These are phyloP conservation scores for Adansonia grandidieri DNA, from an alignment of 441 rosid genomes.

Conservation along the genomic window DNA sequence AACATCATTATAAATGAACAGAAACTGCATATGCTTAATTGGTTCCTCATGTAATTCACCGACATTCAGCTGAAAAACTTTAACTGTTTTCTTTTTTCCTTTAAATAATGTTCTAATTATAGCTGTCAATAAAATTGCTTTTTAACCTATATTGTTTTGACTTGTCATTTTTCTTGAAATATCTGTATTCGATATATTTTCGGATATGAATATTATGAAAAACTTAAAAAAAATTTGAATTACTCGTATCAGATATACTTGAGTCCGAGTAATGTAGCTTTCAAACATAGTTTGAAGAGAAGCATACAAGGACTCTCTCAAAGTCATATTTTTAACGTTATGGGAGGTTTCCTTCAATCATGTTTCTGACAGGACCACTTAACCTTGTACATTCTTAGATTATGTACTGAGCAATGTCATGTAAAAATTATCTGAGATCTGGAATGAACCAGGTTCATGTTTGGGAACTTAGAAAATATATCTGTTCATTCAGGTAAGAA, in stretches of 20 bases:
- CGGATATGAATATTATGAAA: no score
- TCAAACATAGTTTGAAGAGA: neutral
- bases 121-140: neutral
- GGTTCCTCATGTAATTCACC: neutral
- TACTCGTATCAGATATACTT: no score
- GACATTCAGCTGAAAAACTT: neutral
- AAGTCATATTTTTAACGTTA: neutral
- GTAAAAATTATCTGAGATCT: neutral
- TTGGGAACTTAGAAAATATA: neutral
- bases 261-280: no score
- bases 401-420: neutral
- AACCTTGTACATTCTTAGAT: neutral
- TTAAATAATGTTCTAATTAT: neutral
- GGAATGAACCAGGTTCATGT: neutral
- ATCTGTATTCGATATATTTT: no score
- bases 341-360: conserved; percentile 6
- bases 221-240: no score
- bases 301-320: neutral
- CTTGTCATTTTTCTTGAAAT: no score
- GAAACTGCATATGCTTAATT: neutral
- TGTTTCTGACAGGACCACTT: neutral
- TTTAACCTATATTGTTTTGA: neutral
- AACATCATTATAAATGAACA: neutral
- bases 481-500: neutral
- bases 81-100: neutral